These are phyloP conservation scores for Fusarium clavum DNA, from an alignment of 2,329 filamentous ascomycete species.

Conservation along the genomic window DNA sequence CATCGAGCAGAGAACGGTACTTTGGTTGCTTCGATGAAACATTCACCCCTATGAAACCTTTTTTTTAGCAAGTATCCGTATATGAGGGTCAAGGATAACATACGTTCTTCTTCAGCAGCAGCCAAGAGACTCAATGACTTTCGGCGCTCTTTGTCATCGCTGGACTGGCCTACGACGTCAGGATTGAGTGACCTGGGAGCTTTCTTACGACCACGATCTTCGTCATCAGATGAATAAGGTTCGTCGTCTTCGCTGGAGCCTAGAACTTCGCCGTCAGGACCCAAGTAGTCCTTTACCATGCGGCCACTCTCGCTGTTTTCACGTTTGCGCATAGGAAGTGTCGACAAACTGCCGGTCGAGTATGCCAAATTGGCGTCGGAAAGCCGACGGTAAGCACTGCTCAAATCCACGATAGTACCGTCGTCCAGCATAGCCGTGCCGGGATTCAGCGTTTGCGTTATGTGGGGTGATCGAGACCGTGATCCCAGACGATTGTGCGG, in stretches of 20 bases:
- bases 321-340: constrained; percentile 68
- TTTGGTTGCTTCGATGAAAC: constrained; percentile 62
- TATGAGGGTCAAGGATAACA: constrained; percentile 50
- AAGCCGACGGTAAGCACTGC: constrained; percentile 75
- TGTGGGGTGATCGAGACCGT: constrained; percentile 53
- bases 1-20: constrained; percentile 72
- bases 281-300: constrained; percentile 74
- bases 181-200: constrained; percentile 60
- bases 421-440: constrained; percentile 66
- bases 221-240: constrained; percentile 71
- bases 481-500: constrained; percentile 61
- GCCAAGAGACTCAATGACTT: constrained; percentile 73
- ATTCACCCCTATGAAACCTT: constrained; percentile 58
- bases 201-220: constrained; percentile 71
- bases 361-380: constrained; percentile 77
- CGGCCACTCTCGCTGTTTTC: constrained; percentile 62
- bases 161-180: constrained; percentile 52
- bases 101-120: constrained; percentile 83
- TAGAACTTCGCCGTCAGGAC: constrained; percentile 73
- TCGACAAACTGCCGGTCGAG: constrained; percentile 71
- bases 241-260: constrained; percentile 81
- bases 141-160: constrained; percentile 55
- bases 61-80: constrained; percentile 13
- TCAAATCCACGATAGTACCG: constrained; percentile 73
- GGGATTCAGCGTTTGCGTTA: constrained; percentile 44